These are phyloP conservation scores for Citrus hindsii DNA, from an alignment of 345 rosid species.

Conservation along the genomic window DNA sequence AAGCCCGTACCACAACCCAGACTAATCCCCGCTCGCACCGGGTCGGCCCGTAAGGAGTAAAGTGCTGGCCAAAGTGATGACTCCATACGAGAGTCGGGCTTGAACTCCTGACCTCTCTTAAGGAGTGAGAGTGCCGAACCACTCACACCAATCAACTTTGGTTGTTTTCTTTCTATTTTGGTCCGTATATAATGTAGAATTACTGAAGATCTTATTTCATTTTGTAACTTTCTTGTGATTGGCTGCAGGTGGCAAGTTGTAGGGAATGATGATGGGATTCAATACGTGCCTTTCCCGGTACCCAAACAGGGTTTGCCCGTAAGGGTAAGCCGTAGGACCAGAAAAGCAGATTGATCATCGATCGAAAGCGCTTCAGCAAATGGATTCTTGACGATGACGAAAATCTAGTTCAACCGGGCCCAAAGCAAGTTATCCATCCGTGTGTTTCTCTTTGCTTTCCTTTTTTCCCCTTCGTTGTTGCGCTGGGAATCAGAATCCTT, in stretches of 20 bases:
- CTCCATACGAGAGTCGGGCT: too few species aligned
- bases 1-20: too few species aligned
- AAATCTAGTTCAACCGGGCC: conserved; percentile 4
- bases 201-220: background rate
- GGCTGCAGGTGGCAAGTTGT: conserved; percentile 71
- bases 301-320: conserved; percentile 85
- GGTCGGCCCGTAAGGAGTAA: too few species aligned
- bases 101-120: too few species aligned
- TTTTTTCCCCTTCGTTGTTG: background rate
- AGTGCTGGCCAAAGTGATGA: too few species aligned
- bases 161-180: conserved; percentile 4
- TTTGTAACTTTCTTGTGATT: background rate
- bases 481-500: conserved; percentile 1
- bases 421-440: conserved; percentile 12
- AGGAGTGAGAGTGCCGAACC: too few species aligned
- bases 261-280: conserved; percentile 74
- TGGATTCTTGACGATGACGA: conserved; percentile 7
- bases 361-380: background rate
- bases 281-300: conserved; percentile 91
- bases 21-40: too few species aligned
- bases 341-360: conserved; percentile 6
- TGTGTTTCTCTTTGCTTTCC: background rate
- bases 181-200: background rate
- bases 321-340: conserved; percentile 37
- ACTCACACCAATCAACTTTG: too few species aligned